Evolutionary conservation across 2,329 filamentous ascomycete genomes (phyloP), one percentile per base, ranked within the genome.

Genomic region (Coniochaeta sp.): DNA sequence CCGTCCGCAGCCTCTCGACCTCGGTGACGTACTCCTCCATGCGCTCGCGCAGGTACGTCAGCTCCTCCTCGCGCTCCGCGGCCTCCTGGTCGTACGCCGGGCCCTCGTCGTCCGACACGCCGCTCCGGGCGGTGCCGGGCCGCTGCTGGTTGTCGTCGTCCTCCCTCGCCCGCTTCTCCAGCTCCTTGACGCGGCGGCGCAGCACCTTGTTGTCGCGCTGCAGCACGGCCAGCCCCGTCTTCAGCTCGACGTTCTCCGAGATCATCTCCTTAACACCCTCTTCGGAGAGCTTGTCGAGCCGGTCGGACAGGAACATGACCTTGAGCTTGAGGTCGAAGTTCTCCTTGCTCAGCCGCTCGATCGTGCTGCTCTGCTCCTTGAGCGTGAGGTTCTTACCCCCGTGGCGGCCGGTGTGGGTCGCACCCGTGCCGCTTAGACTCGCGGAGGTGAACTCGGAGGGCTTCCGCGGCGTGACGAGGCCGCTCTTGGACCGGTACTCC

Each of bases 231-330:
- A 97, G 84, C 62, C 90, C 91, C 0, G 93, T 96, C 74, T 96
- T 95, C 56, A 98, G 82, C 71, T 97, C 92, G 4, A 98, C 93
- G 68, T 97, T 99, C 74, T 97, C 93, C 52, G 91, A 92, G 67
- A 98, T 96, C 88, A 97, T 96, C 72, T 97, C 93, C 75, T 96
- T 96, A 72, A 99, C 89, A 64, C 93, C 92, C 75, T 98, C 93
- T 72, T 98, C 93, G 1, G 93, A 97, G 47, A 96, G 84, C 70
- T 93, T 95, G 73, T 96, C 92, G 22, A 99, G 78, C 1, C 93
- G 89, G 72, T 98, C 91, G 68, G 93, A 96, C 56, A 99, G 82
- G 70, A 97, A 99, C 81, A 97, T 96, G 65, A 98, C 95, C 72
- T 96, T 96, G 74, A 98, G 87, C 75, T 98, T 97, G 59, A 98